phyloP scores from a whole-genome alignment of 1,139 yeast genomes.

The Suhomyces bokatorum region DNA sequence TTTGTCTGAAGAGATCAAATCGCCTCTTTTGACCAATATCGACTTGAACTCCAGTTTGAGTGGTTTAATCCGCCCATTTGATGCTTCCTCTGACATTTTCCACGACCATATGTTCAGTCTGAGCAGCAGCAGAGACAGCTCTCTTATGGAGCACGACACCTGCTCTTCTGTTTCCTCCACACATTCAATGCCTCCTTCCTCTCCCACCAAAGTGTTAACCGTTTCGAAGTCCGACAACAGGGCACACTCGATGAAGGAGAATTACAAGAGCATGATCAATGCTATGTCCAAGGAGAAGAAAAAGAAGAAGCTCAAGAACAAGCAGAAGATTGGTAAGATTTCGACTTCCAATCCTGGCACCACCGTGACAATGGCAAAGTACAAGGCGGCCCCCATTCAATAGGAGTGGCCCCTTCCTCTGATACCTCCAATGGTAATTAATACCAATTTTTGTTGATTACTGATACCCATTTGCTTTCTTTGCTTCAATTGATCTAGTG shows the following conservation, averaged over 20 bases:
- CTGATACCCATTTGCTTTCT: neutral
- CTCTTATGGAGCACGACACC: conserved; percentile 8
- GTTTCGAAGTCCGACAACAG: conserved; percentile 12
- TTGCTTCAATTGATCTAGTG: no score
- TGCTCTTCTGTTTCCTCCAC: conserved; percentile 10
- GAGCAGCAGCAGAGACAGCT: conserved; percentile 10
- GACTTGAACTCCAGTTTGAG: conserved; percentile 6
- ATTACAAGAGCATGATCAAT: conserved; percentile 17
- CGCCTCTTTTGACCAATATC: conserved; percentile 12
- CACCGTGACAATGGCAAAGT: conserved; percentile 1
- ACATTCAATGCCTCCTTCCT: neutral
- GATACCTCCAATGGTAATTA: neutral
- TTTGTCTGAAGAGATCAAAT: conserved; percentile 9
- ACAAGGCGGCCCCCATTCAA: conserved; percentile 2
- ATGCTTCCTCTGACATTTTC: conserved; percentile 12
- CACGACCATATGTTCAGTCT: conserved; percentile 11
- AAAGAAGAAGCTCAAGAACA: conserved; percentile 12
- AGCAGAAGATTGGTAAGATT: conserved; percentile 5
- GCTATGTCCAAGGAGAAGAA: conserved; percentile 20
- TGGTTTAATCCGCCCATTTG: conserved; percentile 9
- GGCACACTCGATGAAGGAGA: conserved; percentile 8
- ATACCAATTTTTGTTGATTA: neutral
- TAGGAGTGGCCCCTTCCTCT: neutral
- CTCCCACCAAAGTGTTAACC: conserved; percentile 12
- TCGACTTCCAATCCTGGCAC: conserved; percentile 1